These are phyloP conservation scores for Suhomyces bokatorum DNA, from an alignment of 1,139 yeast genomes.

Conservation along the genomic window DNA sequence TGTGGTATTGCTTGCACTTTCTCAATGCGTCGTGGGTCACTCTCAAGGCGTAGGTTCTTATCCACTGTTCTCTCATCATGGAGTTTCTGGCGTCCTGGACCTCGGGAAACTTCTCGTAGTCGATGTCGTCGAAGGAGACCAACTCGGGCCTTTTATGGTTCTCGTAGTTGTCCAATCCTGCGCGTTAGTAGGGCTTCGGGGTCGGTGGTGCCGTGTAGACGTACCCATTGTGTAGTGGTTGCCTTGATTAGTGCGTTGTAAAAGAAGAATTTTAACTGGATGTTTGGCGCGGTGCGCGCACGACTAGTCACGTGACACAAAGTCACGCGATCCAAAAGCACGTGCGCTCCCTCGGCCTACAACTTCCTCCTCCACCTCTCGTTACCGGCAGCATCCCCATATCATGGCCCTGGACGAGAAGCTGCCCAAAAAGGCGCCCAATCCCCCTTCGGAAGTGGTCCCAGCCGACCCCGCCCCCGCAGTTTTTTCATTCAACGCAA, in stretches of 20 bases:
- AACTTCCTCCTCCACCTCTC: too few relatives aligned
- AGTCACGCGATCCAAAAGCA: neutral
- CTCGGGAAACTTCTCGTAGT: slow-evolving; percentile 65
- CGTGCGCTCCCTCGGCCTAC: too few relatives aligned
- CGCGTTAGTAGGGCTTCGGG: slow-evolving; percentile 15
- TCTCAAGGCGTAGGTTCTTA: slow-evolving; percentile 67
- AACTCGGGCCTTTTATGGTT: slow-evolving; percentile 68
- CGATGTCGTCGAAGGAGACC: slow-evolving; percentile 82
- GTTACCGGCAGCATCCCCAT: too few relatives aligned
- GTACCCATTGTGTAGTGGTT: slow-evolving; percentile 10
- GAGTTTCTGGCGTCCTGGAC: slow-evolving; percentile 75
- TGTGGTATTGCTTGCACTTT: slow-evolving; percentile 74
- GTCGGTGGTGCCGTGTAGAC: neutral
- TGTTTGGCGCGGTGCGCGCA: slow-evolving; percentile 10
- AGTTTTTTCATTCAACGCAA: slow-evolving; percentile 51
- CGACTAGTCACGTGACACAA: slow-evolving; percentile 1
- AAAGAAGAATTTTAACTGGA: slow-evolving; percentile 27
- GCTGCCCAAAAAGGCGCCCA: neutral
- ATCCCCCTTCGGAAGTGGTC: neutral
- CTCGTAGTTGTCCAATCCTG: slow-evolving; percentile 41
- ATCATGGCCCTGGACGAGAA: neutral
- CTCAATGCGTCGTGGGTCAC: slow-evolving; percentile 73
- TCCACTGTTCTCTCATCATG: slow-evolving; percentile 78
- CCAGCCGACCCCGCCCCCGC: neutral
- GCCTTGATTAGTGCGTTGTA: slow-evolving; percentile 9